A percentile compares a stretch with the other conserved stretches of the same genome.
These are phyloP conservation scores for Termitomyces sp. DNA, from an alignment of 768 basidiomycete species.

Conservation along the genomic window DNA sequence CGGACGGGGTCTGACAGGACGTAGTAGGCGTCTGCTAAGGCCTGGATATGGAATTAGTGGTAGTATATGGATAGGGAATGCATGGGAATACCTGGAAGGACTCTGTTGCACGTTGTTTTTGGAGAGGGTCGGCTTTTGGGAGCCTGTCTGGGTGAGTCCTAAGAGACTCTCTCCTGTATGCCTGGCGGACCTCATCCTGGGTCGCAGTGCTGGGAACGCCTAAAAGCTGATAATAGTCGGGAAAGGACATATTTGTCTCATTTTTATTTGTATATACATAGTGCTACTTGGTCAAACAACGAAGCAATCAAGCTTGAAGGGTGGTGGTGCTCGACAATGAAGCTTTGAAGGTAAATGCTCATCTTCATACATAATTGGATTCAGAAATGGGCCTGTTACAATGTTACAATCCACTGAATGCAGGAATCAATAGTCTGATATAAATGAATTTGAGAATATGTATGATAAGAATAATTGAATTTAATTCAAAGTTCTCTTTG, in stretches of 20 bases:
- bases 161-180: slow-evolving; percentile 78
- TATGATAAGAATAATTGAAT: no score
- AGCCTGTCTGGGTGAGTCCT: slow-evolving; percentile 92
- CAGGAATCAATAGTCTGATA: no score
- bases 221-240: slow-evolving; percentile 77
- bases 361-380: no score
- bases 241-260: slow-evolving; percentile 61
- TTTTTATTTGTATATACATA: slow-evolving; percentile 2
- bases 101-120: slow-evolving; percentile 76
- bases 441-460: no score
- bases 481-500: no score
- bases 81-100: slow-evolving; percentile 64
- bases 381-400: no score
- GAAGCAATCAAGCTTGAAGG: slow-evolving; percentile 22
- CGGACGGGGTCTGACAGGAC: slow-evolving; percentile 79
- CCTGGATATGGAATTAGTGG: slow-evolving; percentile 34
- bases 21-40: slow-evolving; percentile 93
- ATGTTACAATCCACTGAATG: no score
- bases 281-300: slow-evolving; percentile 10
- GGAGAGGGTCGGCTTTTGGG: slow-evolving; percentile 61
- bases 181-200: slow-evolving; percentile 68
- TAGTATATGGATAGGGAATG: slow-evolving; percentile 1
- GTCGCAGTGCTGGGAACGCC: slow-evolving; percentile 53
- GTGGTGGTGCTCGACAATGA: no score
- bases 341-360: no score